These are phyloP conservation scores for Hypoxylon subgilvum DNA, from an alignment of 495 filamentous ascomycete species.

Conservation along the genomic window DNA sequence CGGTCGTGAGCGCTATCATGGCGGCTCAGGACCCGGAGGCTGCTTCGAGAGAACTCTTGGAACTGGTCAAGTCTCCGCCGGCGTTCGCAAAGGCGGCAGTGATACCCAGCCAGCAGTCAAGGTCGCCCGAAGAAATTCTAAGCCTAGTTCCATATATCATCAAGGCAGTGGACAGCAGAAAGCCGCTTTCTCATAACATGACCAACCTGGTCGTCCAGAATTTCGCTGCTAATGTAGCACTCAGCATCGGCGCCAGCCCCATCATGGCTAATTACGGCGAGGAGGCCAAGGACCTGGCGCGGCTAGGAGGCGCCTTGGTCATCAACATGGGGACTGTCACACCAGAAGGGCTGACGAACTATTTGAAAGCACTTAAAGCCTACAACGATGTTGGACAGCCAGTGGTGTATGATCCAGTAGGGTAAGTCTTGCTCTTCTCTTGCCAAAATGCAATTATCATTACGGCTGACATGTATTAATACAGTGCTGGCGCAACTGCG, in stretches of 20 bases:
- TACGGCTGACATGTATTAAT: not conserved
- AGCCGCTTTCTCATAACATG: conserved; percentile 93
- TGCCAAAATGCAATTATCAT: not conserved
- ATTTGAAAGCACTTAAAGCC: conserved; percentile 63
- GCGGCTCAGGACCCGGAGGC: conserved; percentile 67
- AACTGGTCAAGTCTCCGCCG: conserved; percentile 51
- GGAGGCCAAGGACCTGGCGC: conserved; percentile 79
- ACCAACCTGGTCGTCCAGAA: conserved; percentile 93
- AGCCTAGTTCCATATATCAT: conserved; percentile 63
- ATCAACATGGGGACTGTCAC: conserved; percentile 95
- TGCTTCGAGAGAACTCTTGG: conserved; percentile 62
- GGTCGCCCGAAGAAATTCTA: conserved; percentile 59
- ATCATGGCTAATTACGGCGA: conserved; percentile 91
- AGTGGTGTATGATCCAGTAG: conserved; percentile 89
- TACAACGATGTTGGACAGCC: conserved; percentile 79
- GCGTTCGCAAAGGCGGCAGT: conserved; percentile 72
- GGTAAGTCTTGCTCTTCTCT: conserved; percentile 46
- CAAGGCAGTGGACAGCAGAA: conserved; percentile 60
- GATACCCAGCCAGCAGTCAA: conserved; percentile 58
- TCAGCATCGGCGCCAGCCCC: conserved; percentile 83
- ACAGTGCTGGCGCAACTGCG: conserved; percentile 74
- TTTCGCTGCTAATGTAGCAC: conserved; percentile 86
- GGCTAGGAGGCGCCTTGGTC: conserved; percentile 71
- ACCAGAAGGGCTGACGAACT: conserved; percentile 70
- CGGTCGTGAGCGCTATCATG: conserved; percentile 89